A percentile compares a stretch with the other conserved stretches of the same genome.
Conservation (phyloP, 805 yeast species). For the Wickerhamiella azyma region DNA sequence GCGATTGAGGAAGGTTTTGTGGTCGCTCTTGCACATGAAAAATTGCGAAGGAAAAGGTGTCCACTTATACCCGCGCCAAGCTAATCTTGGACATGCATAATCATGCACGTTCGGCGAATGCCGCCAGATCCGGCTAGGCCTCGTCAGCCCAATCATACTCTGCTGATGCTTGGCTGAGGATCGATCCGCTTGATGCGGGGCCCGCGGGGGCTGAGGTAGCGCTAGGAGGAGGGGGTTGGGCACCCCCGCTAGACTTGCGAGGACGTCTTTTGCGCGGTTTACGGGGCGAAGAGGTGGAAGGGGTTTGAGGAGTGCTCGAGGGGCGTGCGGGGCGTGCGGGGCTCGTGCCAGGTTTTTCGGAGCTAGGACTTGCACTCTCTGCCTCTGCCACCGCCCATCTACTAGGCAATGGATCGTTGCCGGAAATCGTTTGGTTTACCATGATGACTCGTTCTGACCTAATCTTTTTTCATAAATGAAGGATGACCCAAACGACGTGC, state of each 20-base stretch:
- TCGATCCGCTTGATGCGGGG: background rate
- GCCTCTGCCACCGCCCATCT: background rate
- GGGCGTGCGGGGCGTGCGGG: no score
- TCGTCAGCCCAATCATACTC: constrained; percentile 6
- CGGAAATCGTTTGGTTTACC: background rate
- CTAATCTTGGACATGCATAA: background rate
- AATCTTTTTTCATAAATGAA: constrained; percentile 27
- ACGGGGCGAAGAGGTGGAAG: background rate
- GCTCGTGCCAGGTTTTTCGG: background rate
- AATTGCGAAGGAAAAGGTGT: background rate
- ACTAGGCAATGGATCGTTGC: background rate
- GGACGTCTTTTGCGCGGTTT: background rate
- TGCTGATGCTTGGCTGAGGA: background rate
- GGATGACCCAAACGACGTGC: constrained; percentile 32
- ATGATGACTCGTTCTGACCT: constrained; percentile 12
- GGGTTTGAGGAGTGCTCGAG: background rate
- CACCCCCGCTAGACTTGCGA: background rate
- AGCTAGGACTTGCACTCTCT: background rate
- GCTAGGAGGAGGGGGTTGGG: background rate
- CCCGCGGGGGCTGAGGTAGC: no score
- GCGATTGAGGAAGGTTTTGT: constrained; percentile 7
- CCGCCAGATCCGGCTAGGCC: constrained; percentile 4
- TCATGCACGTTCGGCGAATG: background rate
- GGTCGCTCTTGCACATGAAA: constrained; percentile 26
- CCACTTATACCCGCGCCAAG: background rate